Evolutionary conservation across 495 filamentous ascomycete genomes (phyloP), one percentile per base, ranked within the genome.

Genomic region (Penicillium desertorum): DNA sequence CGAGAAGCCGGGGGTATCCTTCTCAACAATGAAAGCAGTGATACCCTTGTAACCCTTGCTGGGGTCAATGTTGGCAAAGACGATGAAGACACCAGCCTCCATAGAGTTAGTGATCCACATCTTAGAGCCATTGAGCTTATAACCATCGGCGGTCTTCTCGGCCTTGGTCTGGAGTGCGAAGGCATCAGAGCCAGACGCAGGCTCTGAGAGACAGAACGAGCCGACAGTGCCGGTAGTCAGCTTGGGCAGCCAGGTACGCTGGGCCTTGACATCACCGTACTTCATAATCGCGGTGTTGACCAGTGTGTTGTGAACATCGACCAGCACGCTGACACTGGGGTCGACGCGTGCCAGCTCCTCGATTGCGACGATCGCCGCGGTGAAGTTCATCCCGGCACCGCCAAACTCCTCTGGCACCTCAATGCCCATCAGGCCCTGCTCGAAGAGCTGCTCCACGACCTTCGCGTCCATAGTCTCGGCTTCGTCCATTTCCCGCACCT

Each of bases 31-130:
- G 72, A 99, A 98, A 43, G 93, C 92, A 1, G 91, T 93, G 73
- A 99, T 99, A 39, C 94, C 94, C 71, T 90, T 90, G 80, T 99
- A 96, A 12, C 89, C 91, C 70, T 90, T 87, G 72, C 82, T 85
- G 4, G 88, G 90, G 68, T 96, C 85, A 5, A 98, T 75, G 75
- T 96, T 98, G 69, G 94, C 94, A 65, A 99, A 99, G 29, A 98
- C 94, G 67, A 99, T 92, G 79, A 96, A 99, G 75, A 98, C 87
- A 43, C 86, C 88, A 4, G 93, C 86, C 77, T 99, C 95, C 77
- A 91, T 86, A 50, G 88, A 84, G 76, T 98, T 99, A 57, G 94
- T 97, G 73, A 99, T 99, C 94, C 94, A 99, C 93, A 97, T 98
- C 81, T 99, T 99, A 68, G 82, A 85, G 48, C 94, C 94, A 52